Conservation (phyloP, 805 yeast genomes). For the Candida xiaguanensis region DNA sequence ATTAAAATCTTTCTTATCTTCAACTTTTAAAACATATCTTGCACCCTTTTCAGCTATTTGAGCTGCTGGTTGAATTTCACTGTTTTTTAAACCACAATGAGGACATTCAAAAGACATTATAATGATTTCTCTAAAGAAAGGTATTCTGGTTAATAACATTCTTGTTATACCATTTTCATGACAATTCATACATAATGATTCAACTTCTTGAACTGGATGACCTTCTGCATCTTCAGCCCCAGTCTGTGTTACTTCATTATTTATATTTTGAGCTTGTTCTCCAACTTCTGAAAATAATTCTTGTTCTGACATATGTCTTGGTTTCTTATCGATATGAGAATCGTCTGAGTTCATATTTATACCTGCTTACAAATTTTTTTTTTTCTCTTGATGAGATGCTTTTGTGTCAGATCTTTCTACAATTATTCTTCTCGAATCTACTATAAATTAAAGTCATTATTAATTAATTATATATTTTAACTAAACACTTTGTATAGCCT, state of each 20-base stretch:
- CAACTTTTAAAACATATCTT: constrained; percentile 66
- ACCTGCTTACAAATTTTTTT: background rate
- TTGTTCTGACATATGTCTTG: constrained; percentile 12
- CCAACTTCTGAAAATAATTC: constrained; percentile 33
- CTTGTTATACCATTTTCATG: constrained; percentile 81
- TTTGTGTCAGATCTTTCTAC: constrained; percentile 3
- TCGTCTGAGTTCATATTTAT: constrained; percentile 9
- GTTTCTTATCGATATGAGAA: constrained; percentile 13
- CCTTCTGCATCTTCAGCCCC: constrained; percentile 85
- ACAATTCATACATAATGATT: constrained; percentile 95
- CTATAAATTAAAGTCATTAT: background rate
- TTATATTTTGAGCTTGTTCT: constrained; percentile 30
- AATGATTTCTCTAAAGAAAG: constrained; percentile 85
- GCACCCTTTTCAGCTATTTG: constrained; percentile 86
- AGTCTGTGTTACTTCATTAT: constrained; percentile 53
- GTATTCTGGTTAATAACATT: constrained; percentile 81
- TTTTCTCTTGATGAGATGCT: constrained; percentile 3
- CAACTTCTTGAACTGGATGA: constrained; percentile 92
- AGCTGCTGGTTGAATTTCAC: constrained; percentile 95
- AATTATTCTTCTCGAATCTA: background rate
- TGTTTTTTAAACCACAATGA: constrained; percentile 87
- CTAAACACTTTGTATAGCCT: constrained; percentile 36
- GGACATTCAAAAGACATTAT: constrained; percentile 95
- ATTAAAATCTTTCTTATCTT: constrained; percentile 67
- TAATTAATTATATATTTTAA: background rate